Evolutionary conservation across 2,329 filamentous ascomycete genomes (phyloP).

Genomic region (Aspergillus sp.): DNA sequence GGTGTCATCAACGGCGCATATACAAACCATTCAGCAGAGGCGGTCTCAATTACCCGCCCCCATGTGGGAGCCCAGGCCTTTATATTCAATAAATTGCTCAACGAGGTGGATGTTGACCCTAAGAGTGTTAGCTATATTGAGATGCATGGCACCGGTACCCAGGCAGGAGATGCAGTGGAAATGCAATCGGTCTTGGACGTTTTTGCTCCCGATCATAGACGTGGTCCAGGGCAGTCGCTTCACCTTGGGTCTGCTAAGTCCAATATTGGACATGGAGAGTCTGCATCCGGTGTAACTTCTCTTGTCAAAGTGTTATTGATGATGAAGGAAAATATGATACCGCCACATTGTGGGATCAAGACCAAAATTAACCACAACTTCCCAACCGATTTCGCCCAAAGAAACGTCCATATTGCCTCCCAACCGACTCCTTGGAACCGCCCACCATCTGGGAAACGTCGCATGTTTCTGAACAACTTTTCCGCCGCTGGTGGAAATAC

Average conservation of each 20-base stretch:
- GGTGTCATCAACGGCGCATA: constrained; percentile 72
- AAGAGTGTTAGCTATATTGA: constrained; percentile 80
- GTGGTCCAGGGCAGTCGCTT: constrained; percentile 44
- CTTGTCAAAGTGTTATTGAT: constrained; percentile 41
- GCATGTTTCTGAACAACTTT: constrained; percentile 64
- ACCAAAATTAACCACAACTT: constrained; percentile 48
- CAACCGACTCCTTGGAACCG: constrained; percentile 44
- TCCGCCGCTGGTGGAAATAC: constrained; percentile 72
- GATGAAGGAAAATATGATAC: constrained; percentile 35
- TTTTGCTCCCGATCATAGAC: constrained; percentile 56
- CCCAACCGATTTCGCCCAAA: constrained; percentile 43
- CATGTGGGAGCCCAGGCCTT: constrained; percentile 74
- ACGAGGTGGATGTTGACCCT: constrained; percentile 72
- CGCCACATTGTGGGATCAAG: constrained; percentile 39
- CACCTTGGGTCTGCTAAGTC: constrained; percentile 65
- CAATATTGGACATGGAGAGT: constrained; percentile 65
- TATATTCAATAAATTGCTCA: constrained; percentile 68
- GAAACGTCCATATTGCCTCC: constrained; percentile 48
- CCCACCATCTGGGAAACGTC: constrained; percentile 32
- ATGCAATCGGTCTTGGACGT: constrained; percentile 73
- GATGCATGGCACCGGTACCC: constrained; percentile 87
- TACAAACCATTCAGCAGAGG: constrained; percentile 81
- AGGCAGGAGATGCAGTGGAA: constrained; percentile 77
- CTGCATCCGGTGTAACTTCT: constrained; percentile 56
- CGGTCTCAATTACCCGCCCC: constrained; percentile 80